Base-by-base conservation (phyloP, 2,329 filamentous ascomycete genomes). In the Fusarium sp. region DNA sequence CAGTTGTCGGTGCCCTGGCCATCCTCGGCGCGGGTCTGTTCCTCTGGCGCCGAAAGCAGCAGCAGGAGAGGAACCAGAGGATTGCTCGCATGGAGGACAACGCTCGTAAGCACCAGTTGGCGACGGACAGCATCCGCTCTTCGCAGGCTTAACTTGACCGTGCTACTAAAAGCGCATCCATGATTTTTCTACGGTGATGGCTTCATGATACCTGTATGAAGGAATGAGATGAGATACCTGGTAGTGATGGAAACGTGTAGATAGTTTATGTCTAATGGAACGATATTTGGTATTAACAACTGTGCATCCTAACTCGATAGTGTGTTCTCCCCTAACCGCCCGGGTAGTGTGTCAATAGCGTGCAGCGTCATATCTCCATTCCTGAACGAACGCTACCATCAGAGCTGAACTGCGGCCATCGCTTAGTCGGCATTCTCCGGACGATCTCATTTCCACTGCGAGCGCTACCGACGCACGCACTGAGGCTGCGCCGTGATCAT, bases 1-100 rank as follows among this genome's bases (percentile, higher is more conserved):
- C 88, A 3, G 78, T 95, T 8, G 81, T 86, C 9, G 91, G 88
- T 44, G 85, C 88, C 4, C 83, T 84, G 1, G 76, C 92, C 9
- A 76, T 93, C 8, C 83, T 84, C n/a, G 87, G 83, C 1, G 81
- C 90, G 1, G 80, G 87, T 31, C 84, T 91, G 71, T 79, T 91
- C 46, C 85, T 91, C 68, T 77, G 78, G 72, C 71, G 80, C 3
- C 75, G 77, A 16, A 79, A 71, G 62, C 50, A 69, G 6, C 67
- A 69, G 44, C 31, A 46, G 0, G 59, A 69, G 40, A 53, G 67
- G 0, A 69, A 67, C 16, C 56, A 67, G 2, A 53, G 67, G 11
- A 69, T 69, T n/a, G 67, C 67, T 14, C 63, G 56, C 0, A 69
- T 69, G 67, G 67, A 69, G 4, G 59, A 58, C 3, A 69, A 70